phyloP scores from a whole-genome alignment of 805 yeast genomes.

The Grigorovia jiainica region DNA sequence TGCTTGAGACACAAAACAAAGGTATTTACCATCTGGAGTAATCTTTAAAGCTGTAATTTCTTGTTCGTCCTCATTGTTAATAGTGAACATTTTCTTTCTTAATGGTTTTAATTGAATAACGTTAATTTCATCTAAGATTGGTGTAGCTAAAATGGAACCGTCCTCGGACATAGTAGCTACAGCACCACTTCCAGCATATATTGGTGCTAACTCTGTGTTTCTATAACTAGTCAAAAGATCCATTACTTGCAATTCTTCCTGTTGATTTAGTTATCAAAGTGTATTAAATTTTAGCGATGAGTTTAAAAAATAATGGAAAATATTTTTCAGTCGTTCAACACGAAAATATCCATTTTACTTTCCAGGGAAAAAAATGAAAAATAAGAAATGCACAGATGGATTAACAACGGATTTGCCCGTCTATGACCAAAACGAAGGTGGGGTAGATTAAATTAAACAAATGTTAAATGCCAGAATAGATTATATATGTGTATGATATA shows the following conservation, averaged over 20 bases:
- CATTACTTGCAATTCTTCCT: too few relatives aligned
- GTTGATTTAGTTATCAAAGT: too few relatives aligned
- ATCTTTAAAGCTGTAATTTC: conserved; percentile 63
- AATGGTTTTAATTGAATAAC: conserved; percentile 50
- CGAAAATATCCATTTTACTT: not conserved
- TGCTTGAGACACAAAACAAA: conserved; percentile 75
- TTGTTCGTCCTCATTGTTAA: conserved; percentile 80
- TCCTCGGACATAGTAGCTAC: conserved; percentile 58
- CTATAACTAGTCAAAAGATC: conserved; percentile 28
- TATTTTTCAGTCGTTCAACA: conserved; percentile 1
- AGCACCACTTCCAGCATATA: conserved; percentile 74
- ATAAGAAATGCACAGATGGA: not conserved
- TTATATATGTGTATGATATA: not conserved
- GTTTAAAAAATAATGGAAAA: conserved; percentile 3
- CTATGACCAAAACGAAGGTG: not conserved
- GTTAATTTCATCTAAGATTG: conserved; percentile 67
- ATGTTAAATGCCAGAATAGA: not conserved
- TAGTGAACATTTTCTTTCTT: conserved; percentile 34
- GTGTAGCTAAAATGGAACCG: conserved; percentile 63
- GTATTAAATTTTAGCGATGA: too few relatives aligned
- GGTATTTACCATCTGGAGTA: conserved; percentile 61
- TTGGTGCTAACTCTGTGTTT: conserved; percentile 53
- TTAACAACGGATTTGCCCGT: not conserved
- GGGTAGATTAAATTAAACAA: not conserved
- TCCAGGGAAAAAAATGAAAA: not conserved